A percentile compares a stretch with the other conserved stretches of the same genome.
phyloP scores from a whole-genome alignment of 2,329 filamentous ascomycete genomes.

The Elsinoe perseae region DNA sequence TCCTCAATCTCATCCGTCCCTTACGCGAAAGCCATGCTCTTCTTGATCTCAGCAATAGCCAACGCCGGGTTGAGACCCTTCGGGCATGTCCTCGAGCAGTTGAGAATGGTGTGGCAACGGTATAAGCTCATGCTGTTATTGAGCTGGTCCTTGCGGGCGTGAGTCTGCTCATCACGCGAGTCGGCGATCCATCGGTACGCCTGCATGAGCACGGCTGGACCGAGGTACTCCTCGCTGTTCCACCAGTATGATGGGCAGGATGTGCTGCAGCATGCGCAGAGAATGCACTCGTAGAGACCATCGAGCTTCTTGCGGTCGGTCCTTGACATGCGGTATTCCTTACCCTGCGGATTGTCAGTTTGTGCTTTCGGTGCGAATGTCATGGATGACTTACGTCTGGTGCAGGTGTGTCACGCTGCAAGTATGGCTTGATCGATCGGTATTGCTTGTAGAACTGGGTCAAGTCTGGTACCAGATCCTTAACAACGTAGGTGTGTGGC shows the following conservation, averaged over 20 bases:
- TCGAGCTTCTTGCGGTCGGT: slow-evolving; percentile 94
- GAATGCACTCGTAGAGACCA: slow-evolving; percentile 97
- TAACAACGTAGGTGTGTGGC: slow-evolving; percentile 47
- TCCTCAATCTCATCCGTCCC: background rate
- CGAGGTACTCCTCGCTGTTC: slow-evolving; percentile 98
- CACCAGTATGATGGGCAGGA: slow-evolving; percentile 99
- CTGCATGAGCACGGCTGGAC: slow-evolving; percentile 91
- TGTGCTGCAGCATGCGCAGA: slow-evolving; percentile 98
- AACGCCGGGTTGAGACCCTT: slow-evolving; percentile 96
- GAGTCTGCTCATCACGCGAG: slow-evolving; percentile 83
- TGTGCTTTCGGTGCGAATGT: background rate
- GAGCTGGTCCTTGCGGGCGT: slow-evolving; percentile 78
- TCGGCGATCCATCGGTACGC: slow-evolving; percentile 97
- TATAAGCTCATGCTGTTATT: slow-evolving; percentile 99
- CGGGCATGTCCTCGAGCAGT: slow-evolving; percentile 95
- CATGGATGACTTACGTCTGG: slow-evolving; percentile 59
- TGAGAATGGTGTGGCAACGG: slow-evolving; percentile 97
- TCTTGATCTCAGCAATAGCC: slow-evolving; percentile 98
- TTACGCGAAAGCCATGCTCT: slow-evolving; percentile 65
- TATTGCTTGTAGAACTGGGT: slow-evolving; percentile 99
- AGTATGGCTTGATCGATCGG: slow-evolving; percentile 98
- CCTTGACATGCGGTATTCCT: slow-evolving; percentile 84
- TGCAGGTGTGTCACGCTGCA: slow-evolving; percentile 79
- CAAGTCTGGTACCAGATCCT: slow-evolving; percentile 95
- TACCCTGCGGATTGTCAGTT: slow-evolving; percentile 53